Evolutionary conservation across 164 flowering plant species (phyloP).

Genomic region (Macadamia integrifolia): DNA sequence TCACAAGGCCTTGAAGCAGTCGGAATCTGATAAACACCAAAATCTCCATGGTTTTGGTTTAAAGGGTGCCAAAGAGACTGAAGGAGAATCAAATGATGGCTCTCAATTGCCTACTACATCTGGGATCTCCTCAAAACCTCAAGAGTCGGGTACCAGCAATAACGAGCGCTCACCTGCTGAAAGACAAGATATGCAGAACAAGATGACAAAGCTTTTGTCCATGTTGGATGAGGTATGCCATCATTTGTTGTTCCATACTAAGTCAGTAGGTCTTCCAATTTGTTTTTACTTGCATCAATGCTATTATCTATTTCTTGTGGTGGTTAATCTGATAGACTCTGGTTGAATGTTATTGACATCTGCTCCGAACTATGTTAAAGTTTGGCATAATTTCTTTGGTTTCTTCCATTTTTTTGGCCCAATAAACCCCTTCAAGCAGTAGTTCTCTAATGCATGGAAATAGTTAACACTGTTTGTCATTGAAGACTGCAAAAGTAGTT

Average conservation of each 20-base stretch:
- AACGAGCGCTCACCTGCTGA: slow-evolving; percentile 56
- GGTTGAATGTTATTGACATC: neutral
- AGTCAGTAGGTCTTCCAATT: neutral
- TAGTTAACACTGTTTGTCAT: neutral
- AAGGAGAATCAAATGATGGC: slow-evolving; percentile 24
- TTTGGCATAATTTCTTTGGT: neutral
- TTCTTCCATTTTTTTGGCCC: neutral
- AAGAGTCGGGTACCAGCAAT: slow-evolving; percentile 31
- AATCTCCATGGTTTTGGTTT: slow-evolving; percentile 16
- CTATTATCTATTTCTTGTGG: neutral
- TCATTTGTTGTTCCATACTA: neutral
- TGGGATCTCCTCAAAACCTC: slow-evolving; percentile 27
- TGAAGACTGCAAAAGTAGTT: neutral
- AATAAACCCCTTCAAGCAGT: neutral
- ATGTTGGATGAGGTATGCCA: slow-evolving; percentile 79
- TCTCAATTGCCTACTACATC: slow-evolving; percentile 15
- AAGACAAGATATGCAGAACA: slow-evolving; percentile 64
- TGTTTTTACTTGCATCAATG: neutral
- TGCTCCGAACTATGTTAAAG: neutral
- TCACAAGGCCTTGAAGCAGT: slow-evolving; percentile 46
- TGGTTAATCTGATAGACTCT: neutral
- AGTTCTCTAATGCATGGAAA: neutral
- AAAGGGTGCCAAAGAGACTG: slow-evolving; percentile 32
- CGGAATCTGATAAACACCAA: slow-evolving; percentile 30
- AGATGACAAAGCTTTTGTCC: slow-evolving; percentile 61